phyloP scores from a whole-genome alignment of 2,329 filamentous ascomycete genomes.

The Colletotrichum musicola region DNA sequence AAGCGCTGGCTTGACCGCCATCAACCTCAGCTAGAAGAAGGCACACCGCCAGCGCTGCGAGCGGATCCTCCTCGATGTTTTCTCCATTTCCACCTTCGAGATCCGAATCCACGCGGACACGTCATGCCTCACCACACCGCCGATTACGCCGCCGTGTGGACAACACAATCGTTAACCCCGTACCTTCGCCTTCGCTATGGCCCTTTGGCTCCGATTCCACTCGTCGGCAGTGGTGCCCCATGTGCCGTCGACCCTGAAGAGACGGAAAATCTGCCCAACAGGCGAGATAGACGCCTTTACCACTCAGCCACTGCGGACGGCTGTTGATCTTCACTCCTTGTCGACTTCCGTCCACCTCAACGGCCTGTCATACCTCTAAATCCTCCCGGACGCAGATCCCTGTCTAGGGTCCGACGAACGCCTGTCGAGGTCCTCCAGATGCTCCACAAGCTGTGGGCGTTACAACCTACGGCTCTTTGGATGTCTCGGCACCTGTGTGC shows the following conservation, averaged over 20 bases:
- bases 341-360: neutral
- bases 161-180: neutral
- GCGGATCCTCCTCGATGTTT: neutral
- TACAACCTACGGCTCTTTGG: neutral
- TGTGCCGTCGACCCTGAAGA: neutral
- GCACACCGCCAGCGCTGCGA: neutral
- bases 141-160: neutral
- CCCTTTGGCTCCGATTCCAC: neutral
- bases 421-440: neutral
- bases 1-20: neutral
- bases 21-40: neutral
- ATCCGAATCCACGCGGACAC: neutral
- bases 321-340: conserved; percentile 7
- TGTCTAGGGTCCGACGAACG: conserved; percentile 17
- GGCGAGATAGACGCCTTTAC: neutral
- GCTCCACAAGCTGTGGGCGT: neutral
- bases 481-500: neutral
- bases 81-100: neutral
- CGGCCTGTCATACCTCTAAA: conserved; percentile 29
- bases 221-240: neutral
- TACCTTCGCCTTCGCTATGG: too few relatives aligned
- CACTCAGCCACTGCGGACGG: neutral
- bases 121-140: conserved; percentile 8
- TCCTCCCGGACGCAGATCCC: conserved; percentile 14
- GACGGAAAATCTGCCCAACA: neutral